Percentiles rank a stretch among this genome's conserved stretches.
Conservation (phyloP, 2,329 filamentous ascomycete genomes). For the Exophiala sp. region DNA sequence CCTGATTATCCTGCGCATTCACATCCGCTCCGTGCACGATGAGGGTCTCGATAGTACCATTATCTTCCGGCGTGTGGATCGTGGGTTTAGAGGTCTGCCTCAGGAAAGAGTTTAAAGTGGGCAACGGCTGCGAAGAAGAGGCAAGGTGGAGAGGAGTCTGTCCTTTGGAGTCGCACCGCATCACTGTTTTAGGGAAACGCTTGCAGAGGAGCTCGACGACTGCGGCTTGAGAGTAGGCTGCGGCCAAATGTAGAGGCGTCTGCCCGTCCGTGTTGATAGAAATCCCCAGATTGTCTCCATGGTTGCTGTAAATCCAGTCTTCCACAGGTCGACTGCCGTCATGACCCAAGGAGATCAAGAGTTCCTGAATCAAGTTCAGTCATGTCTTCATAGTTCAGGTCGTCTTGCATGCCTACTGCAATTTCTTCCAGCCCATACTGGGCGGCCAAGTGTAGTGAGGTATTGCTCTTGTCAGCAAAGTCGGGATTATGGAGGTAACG, state of each 20-base stretch:
- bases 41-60: slow-evolving; percentile 30
- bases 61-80: slow-evolving; percentile 28
- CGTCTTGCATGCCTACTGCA: slow-evolving; percentile 39
- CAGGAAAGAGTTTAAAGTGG: slow-evolving; percentile 17
- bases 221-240: slow-evolving; percentile 62
- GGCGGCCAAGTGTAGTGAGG: slow-evolving; percentile 74
- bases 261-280: slow-evolving; percentile 73
- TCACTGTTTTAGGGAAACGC: slow-evolving; percentile 56
- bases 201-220: slow-evolving; percentile 67
- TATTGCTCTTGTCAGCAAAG: slow-evolving; percentile 68
- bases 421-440: slow-evolving; percentile 65
- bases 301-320: slow-evolving; percentile 30
- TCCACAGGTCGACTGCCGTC: slow-evolving; percentile 46
- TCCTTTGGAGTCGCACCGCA: slow-evolving; percentile 60
- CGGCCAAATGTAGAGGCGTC: slow-evolving; percentile 75
- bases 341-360: slow-evolving; percentile 68
- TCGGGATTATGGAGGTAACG: slow-evolving; percentile 72
- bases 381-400: not conserved
- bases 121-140: slow-evolving; percentile 29
- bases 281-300: slow-evolving; percentile 44
- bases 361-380: slow-evolving; percentile 39
- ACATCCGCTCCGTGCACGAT: slow-evolving; percentile 37
- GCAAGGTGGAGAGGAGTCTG: slow-evolving; percentile 47
- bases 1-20: slow-evolving; percentile 57
- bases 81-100: slow-evolving; percentile 23